phyloP scores from a whole-genome alignment of 345 rosid species.

The Boechera stricta region DNA sequence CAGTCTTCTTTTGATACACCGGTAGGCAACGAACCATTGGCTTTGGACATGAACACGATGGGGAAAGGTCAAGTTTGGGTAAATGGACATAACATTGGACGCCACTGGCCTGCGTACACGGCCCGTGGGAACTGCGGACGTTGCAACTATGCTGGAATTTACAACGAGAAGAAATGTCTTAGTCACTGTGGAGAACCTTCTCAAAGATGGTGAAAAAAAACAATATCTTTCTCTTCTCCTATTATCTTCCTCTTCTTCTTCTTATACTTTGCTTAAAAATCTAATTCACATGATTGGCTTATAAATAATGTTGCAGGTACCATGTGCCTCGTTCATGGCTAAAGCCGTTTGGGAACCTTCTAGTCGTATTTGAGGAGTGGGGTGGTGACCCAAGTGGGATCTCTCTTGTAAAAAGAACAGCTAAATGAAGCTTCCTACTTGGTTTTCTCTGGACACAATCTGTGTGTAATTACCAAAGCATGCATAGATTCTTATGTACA shows the following conservation, averaged over 20 bases:
- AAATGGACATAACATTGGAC: constrained; percentile 47
- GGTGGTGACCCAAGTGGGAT: constrained; percentile 93
- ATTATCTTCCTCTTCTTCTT: background rate
- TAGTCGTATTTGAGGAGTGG: constrained; percentile 93
- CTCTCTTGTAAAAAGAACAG: constrained; percentile 68
- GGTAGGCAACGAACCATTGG: constrained; percentile 42
- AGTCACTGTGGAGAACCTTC: constrained; percentile 88
- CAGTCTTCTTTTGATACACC: constrained; percentile 37
- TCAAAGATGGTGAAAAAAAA: constrained; percentile 75
- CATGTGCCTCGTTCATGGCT: constrained; percentile 95
- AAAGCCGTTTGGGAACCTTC: constrained; percentile 73
- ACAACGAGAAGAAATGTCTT: constrained; percentile 43
- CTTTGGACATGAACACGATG: constrained; percentile 49
- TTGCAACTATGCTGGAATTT: constrained; percentile 42
- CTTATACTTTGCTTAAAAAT: background rate
- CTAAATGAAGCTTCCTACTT: constrained; percentile 28
- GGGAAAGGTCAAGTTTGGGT: constrained; percentile 51
- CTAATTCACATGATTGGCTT: constrained; percentile 5
- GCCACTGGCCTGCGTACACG: constrained; percentile 47
- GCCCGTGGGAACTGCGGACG: constrained; percentile 41
- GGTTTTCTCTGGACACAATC: background rate
- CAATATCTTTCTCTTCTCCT: background rate
- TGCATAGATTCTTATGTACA: background rate
- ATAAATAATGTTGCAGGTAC: constrained; percentile 56
- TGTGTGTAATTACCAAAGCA: constrained; percentile 6